phyloP scores from a whole-genome alignment of 345 rosid species.

The Euphorbia peplus region DNA sequence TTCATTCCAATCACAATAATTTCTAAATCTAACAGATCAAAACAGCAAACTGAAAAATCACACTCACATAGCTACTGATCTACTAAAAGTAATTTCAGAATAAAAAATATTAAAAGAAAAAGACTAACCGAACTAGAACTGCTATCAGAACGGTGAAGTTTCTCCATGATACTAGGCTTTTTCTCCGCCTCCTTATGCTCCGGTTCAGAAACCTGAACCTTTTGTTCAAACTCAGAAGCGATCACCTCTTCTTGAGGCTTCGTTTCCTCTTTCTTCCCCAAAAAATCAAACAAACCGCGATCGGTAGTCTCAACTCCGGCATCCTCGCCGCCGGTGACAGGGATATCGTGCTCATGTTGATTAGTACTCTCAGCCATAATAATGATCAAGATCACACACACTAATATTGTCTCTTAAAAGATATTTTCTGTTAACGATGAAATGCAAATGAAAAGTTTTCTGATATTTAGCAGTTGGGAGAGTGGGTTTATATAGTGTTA shows the following conservation, averaged over 20 bases:
- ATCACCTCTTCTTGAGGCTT: conserved; percentile 54
- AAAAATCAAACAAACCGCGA: conserved; percentile 80
- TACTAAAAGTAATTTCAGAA: too few species aligned
- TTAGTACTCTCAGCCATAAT: conserved; percentile 66
- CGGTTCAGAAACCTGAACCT: conserved; percentile 54
- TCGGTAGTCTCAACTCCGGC: conserved; percentile 47
- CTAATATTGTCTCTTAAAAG: neutral
- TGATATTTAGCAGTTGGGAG: neutral
- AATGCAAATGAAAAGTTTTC: neutral
- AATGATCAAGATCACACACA: neutral
- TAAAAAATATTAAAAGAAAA: neutral
- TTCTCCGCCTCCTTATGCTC: conserved; percentile 42
- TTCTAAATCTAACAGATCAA: too few species aligned
- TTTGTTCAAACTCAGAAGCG: conserved; percentile 57
- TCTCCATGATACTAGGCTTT: conserved; percentile 53
- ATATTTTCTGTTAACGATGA: neutral
- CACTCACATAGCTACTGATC: too few species aligned
- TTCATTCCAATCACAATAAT: neutral
- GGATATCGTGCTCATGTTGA: conserved; percentile 47
- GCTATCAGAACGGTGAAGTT: conserved; percentile 67
- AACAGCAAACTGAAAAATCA: neutral
- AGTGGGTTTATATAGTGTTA: conserved; percentile 30
- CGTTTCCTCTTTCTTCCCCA: conserved; percentile 65
- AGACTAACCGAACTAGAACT: conserved; percentile 94
- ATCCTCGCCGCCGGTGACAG: conserved; percentile 18